These are phyloP conservation scores for Paraurostyla sp. DNA, from an alignment of 73 alveolate species.

Conservation along the genomic window DNA sequence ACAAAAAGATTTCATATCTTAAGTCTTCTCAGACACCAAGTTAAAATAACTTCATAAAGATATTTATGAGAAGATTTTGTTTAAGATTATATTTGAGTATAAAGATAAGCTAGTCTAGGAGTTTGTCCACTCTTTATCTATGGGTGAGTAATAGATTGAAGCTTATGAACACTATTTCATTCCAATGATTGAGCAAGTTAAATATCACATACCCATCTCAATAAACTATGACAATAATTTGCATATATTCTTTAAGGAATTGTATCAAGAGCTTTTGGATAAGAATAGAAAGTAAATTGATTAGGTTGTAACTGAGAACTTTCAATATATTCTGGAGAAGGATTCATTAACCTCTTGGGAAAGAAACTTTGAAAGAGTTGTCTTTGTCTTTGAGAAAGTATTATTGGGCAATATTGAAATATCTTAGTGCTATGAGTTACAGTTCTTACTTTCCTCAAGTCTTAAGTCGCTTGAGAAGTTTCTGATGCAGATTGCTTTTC, in stretches of 20 bases:
- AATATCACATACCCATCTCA: background rate
- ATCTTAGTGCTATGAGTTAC: slow-evolving; percentile 33
- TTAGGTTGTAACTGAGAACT: slow-evolving; percentile 7
- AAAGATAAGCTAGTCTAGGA: slow-evolving; percentile 32
- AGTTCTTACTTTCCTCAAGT: background rate
- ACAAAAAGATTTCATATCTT: background rate
- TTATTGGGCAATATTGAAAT: slow-evolving; percentile 18
- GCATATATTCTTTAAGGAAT: background rate
- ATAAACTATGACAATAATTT: background rate
- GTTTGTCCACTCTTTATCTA: background rate
- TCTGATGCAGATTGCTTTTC: slow-evolving; percentile 25
- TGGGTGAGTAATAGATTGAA: slow-evolving; percentile 22
- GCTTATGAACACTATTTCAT: background rate
- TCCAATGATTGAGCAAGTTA: background rate
- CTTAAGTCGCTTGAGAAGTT: slow-evolving; percentile 37
- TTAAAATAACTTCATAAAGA: background rate
- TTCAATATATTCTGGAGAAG: slow-evolving; percentile 38
- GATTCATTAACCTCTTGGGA: slow-evolving; percentile 24
- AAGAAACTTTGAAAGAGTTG: background rate
- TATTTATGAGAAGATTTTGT: background rate
- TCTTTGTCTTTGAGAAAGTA: slow-evolving; percentile 5
- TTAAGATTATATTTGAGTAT: background rate
- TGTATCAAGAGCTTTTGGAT: slow-evolving; percentile 17
- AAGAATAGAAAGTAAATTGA: slow-evolving; percentile 38
- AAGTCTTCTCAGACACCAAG: background rate